Base-by-base conservation (phyloP, 495 filamentous ascomycete genomes). In the Entonaema liquescens region DNA sequence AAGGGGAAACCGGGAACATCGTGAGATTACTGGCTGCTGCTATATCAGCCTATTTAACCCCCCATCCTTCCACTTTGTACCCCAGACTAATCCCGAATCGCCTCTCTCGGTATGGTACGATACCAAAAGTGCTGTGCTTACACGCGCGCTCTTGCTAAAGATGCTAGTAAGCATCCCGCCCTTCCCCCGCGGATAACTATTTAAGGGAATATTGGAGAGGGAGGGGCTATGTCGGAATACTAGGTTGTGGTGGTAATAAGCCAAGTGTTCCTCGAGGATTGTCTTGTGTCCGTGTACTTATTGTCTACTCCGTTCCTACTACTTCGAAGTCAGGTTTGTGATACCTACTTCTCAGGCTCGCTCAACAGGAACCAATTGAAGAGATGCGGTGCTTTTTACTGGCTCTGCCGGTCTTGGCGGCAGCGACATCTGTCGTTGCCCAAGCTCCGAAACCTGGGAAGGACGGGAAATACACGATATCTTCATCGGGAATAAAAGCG, bases 401-500 rank as follows among this genome's bases (percentile, higher is more conserved):
- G 52, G 58, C 65, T 50, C 57, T 74, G 7, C 68, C 61, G 28
- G 52, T 61, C 68, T 72, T 76, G 63, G 73, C 73, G 36, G 59
- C 58, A 26, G 66, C 60, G 38, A 68, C 59, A 36, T 77, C 50
- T 68, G 71, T 60, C 63, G 58, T 64, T 54, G 73, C 75, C 12
- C 31, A 72, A 47, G 70, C 64, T 19, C 73, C 70, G 26, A 67
- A 55, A 19, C 68, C 68, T 11, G 75, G 75, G 35, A 64, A 60
- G 17, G 75, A 77, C 68, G 75, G 73, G 38, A 77, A 72, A 33
- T 77, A 87, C 68, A 87, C 85, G 38, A 80, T 87, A 64, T 77
- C 77, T 21, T 82, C 85, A n/a, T 66, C 74, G 21, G 82, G 80
- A 8, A 85, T 87, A 76, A 82, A 78, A 70, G 85, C 85, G n/a